A percentile compares a stretch with the other conserved stretches of the same genome.
phyloP scores from a whole-genome alignment of 75 land plant genomes.

The Larix kaempferi region DNA sequence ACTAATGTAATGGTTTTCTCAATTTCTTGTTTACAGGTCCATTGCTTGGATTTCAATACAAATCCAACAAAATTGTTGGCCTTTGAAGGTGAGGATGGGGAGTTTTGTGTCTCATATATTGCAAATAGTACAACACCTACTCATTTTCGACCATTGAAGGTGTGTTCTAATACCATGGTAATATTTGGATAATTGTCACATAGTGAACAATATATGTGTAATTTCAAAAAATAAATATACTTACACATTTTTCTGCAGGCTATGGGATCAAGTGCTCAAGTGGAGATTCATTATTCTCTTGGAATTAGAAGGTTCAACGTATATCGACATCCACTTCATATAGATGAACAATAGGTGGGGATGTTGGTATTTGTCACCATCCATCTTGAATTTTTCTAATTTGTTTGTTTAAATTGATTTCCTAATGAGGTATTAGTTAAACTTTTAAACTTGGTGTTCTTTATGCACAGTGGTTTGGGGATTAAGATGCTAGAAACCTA shows the following conservation, averaged over 20 bases:
- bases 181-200: not conserved
- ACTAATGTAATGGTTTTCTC: not conserved
- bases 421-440: not conserved
- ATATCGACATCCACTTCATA: conserved; percentile 90
- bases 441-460: not conserved
- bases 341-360: conserved; percentile 76
- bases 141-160: conserved; percentile 81
- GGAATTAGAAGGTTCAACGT: too few species aligned
- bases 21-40: conserved; percentile 49
- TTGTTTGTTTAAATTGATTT: not conserved
- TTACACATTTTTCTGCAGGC: conserved; percentile 25
- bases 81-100: conserved; percentile 95
- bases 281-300: conserved; percentile 75
- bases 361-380: not conserved
- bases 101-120: conserved; percentile 83
- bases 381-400: not conserved
- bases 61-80: conserved; percentile 80
- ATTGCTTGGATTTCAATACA: conserved; percentile 82
- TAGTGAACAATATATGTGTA: not conserved
- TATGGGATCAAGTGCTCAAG: conserved; percentile 61
- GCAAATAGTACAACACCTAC: conserved; percentile 45
- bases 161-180: conserved; percentile 5
- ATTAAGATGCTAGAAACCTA: conserved; percentile 75
- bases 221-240: not conserved
- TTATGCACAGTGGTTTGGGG: conserved; percentile 90